Evolutionary conservation across 208 protist species (phyloP).

Genomic region (Trypanosoma melophagium): DNA sequence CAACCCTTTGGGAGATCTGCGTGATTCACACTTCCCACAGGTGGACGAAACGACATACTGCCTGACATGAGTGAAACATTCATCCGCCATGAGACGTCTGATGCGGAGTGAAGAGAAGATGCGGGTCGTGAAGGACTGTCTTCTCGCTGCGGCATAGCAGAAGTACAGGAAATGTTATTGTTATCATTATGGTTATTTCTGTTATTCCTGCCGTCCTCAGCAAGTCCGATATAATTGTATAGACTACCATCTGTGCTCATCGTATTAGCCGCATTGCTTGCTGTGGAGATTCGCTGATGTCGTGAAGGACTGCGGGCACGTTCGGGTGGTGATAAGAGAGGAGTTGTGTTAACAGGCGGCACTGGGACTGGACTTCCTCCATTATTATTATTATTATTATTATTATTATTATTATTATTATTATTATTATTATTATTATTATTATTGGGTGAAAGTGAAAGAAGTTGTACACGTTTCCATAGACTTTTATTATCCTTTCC

Average conservation of each 20-base stretch:
- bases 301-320: too few relatives aligned
- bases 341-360: not conserved
- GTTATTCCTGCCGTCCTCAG: not conserved
- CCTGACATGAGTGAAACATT: slow-evolving; percentile 20
- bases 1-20: slow-evolving; percentile 4
- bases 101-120: not conserved
- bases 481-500: not conserved
- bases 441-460: not conserved
- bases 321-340: not conserved
- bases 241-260: too few relatives aligned
- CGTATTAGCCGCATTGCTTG: too few relatives aligned
- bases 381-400: not conserved
- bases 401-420: too few relatives aligned
- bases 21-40: not conserved
- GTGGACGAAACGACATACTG: slow-evolving; percentile 19
- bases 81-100: slow-evolving; percentile 1
- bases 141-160: slow-evolving; percentile 35
- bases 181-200: not conserved
- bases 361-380: not conserved
- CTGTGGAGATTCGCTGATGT: too few relatives aligned
- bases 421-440: too few relatives aligned
- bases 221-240: too few relatives aligned
- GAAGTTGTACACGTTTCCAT: slow-evolving; percentile 10
- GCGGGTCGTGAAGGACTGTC: slow-evolving; percentile 47
- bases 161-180: not conserved